Evolutionary conservation across 179 eudicot species (phyloP), one percentile per base, ranked within the genome.

Genomic region (Beta corolliflora): DNA sequence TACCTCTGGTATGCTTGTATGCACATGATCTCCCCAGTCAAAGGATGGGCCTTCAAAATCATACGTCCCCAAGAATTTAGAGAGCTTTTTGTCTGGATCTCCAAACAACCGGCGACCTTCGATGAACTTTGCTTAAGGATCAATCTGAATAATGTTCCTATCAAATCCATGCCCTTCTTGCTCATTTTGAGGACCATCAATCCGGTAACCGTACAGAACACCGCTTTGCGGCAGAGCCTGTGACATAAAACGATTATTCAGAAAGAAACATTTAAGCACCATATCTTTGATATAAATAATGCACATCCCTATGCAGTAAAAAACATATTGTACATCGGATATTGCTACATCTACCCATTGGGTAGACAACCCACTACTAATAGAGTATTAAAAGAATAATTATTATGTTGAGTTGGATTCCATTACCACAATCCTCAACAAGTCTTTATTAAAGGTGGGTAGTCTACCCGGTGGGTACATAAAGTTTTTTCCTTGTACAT

Each of bases 51-150:
- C 76, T 81, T 89, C 90, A 81, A 97, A 93, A 87, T 97, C 92
- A 85, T 91, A 97, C 58, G 98, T 91, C 59, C 99, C 99, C 66
- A 88, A 73, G 82, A 90, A 91, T 29, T 90, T 86, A 54, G 92
- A 91, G 74, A 87, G 75, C 87, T 82, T 89, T 71, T 90, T 78
- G 79, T 86, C 88, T 72, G 85, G 75, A 89, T 97, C 97, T 79
- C 92, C 98, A 86, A 97, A 97, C 66, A 81, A 46, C 16, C 95
- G 87, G 64, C 98, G 99, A 72, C 99, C 98, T 88, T 97, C 98
- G 75, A 97, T 41, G 55, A 93, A 81, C 86, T 90, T 97, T 41
- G 98, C 97, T 75, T 93, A 97, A 12, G 99, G 99, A 83, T 97
- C 99, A 78, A 97, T 82, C 56, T 94, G 88, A 83, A 94, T 77